Conservation (phyloP, 768 basidiomycete genomes). For the Tulasnella sp. region DNA sequence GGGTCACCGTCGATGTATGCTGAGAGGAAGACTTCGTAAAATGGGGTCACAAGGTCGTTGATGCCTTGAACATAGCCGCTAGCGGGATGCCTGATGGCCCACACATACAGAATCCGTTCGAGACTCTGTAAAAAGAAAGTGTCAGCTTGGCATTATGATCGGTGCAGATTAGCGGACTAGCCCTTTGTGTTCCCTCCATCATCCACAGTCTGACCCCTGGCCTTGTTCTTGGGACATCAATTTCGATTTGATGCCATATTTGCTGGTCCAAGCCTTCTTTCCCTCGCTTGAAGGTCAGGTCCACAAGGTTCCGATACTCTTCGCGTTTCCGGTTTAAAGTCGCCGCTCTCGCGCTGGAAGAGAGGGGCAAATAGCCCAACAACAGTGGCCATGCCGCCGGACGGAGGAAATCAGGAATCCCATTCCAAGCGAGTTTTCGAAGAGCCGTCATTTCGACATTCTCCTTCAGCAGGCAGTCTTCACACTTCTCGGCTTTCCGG, state of each 20-base stretch:
- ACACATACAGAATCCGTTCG: conserved; percentile 93
- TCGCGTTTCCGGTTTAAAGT: conserved; percentile 84
- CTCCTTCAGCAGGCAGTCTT: conserved; percentile 64
- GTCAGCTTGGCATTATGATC: not conserved
- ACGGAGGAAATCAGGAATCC: conserved; percentile 78
- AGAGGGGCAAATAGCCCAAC: conserved; percentile 86
- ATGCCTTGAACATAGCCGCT: conserved; percentile 99
- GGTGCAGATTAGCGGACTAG: conserved; percentile 34
- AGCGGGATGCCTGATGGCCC: conserved; percentile 98
- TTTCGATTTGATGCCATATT: conserved; percentile 99
- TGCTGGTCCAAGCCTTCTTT: conserved; percentile 83
- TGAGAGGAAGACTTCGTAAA: conserved; percentile 94
- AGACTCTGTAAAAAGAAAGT: conserved; percentile 50
- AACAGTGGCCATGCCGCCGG: conserved; percentile 92
- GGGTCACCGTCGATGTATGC: conserved; percentile 94
- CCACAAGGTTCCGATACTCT: conserved; percentile 85
- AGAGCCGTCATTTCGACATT: conserved; percentile 84
- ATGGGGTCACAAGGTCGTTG: conserved; percentile 95
- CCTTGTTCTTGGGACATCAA: conserved; percentile 91
- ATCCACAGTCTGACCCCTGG: conserved; percentile 91
- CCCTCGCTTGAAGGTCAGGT: conserved; percentile 81
- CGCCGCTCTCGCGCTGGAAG: conserved; percentile 60
- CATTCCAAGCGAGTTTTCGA: conserved; percentile 89
- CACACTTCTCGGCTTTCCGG: conserved; percentile 63
- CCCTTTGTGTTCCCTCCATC: conserved; percentile 81